Percentiles rank a stretch among this genome's conserved stretches.
These are phyloP conservation scores for Fraxinus latifolia DNA, from an alignment of 305 asterid species.

Conservation along the genomic window DNA sequence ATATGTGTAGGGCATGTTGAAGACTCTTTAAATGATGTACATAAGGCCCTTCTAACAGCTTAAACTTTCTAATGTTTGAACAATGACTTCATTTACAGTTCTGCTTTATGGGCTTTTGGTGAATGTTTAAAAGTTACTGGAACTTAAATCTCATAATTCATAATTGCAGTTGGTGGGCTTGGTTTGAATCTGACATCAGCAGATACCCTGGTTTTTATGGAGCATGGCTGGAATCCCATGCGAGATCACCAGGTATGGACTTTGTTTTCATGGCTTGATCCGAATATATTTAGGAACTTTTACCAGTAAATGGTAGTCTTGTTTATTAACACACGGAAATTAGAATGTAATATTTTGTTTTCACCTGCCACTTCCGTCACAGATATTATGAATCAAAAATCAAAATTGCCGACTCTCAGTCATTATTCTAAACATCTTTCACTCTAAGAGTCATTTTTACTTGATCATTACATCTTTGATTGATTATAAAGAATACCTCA, in stretches of 20 bases:
- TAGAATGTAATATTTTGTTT: background rate
- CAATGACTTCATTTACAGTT: background rate
- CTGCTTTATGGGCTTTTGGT: background rate
- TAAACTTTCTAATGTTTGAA: background rate
- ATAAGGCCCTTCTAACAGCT: background rate
- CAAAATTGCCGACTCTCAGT: too few species aligned
- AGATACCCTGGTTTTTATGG: conserved; percentile 98
- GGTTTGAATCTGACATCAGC: conserved; percentile 97
- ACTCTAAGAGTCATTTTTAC: too few species aligned
- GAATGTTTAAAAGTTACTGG: background rate
- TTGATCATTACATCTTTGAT: too few species aligned
- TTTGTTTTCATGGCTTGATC: background rate
- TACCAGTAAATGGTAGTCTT: background rate
- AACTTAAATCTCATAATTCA: conserved; percentile 15
- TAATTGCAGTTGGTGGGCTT: conserved; percentile 88
- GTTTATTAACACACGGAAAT: background rate
- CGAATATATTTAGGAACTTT: background rate
- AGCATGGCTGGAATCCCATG: conserved; percentile 99
- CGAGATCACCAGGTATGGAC: conserved; percentile 84
- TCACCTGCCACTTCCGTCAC: background rate
- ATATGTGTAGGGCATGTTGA: background rate
- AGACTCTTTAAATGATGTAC: background rate
- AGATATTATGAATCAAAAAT: too few species aligned
- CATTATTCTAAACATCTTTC: too few species aligned
- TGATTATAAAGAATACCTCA: too few species aligned